Conservation (phyloP, 352 stramenopile genomes). For the Globisporangium recalcitrans region DNA sequence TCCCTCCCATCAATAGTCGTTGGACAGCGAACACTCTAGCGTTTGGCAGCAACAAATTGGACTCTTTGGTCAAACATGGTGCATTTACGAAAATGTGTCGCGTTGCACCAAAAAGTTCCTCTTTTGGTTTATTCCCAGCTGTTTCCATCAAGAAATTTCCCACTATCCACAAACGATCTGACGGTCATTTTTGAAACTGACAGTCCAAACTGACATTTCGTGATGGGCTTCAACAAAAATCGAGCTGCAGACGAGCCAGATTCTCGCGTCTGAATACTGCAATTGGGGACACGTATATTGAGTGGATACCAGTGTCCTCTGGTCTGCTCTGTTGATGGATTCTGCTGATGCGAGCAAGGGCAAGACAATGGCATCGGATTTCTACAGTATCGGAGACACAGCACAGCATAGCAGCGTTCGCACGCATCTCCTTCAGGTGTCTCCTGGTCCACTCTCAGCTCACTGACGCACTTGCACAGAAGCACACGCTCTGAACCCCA, state of each 20-base stretch:
- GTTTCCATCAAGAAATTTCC: too few relatives aligned
- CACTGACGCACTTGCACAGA: neutral
- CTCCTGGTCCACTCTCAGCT: neutral
- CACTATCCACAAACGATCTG: too few relatives aligned
- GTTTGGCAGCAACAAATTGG: too few relatives aligned
- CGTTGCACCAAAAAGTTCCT: too few relatives aligned
- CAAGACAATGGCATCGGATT: neutral
- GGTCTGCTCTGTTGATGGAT: neutral
- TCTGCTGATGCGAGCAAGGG: too few relatives aligned
- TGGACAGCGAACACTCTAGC: too few relatives aligned
- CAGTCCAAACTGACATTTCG: neutral
- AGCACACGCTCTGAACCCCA: neutral
- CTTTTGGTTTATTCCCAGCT: too few relatives aligned
- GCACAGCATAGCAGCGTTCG: neutral
- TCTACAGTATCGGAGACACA: neutral
- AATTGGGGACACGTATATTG: neutral
- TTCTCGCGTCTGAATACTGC: too few relatives aligned
- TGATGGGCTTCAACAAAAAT: constrained; percentile 1
- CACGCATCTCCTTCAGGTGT: neutral
- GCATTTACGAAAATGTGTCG: too few relatives aligned
- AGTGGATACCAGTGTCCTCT: neutral
- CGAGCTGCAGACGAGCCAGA: neutral
- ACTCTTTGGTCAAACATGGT: too few relatives aligned
- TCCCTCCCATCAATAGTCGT: too few relatives aligned
- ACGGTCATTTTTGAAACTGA: too few relatives aligned